These are phyloP conservation scores for Lactifluus echinatus DNA, from an alignment of 768 basidiomycete species.

Conservation along the genomic window DNA sequence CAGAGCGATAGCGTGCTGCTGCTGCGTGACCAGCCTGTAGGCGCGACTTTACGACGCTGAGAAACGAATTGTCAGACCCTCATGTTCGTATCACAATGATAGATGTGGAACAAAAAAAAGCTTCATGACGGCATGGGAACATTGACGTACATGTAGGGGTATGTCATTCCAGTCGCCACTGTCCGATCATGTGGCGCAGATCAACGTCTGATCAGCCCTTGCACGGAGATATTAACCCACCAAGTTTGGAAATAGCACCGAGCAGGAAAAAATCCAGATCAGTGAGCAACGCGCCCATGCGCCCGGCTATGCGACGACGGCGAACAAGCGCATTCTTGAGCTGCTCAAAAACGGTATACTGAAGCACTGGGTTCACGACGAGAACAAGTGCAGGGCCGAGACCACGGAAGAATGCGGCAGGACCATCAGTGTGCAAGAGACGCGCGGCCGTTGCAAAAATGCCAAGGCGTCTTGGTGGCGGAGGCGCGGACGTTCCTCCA, in stretches of 20 bases:
- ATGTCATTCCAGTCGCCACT: conserved; percentile 49
- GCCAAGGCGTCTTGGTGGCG: conserved; percentile 42
- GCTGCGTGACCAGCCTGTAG: conserved; percentile 65
- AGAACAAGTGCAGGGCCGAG: conserved; percentile 89
- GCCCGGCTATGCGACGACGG: conserved; percentile 43
- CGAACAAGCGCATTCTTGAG: conserved; percentile 77
- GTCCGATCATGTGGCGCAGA: neutral
- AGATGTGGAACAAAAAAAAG: neutral
- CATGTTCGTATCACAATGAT: neutral
- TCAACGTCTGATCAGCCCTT: neutral
- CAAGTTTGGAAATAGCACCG: conserved; percentile 89
- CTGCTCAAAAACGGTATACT: conserved; percentile 94
- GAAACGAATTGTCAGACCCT: conserved; percentile 3
- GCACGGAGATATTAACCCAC: conserved; percentile 32
- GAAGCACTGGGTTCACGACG: conserved; percentile 90
- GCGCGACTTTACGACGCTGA: conserved; percentile 64
- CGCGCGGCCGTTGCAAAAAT: conserved; percentile 56
- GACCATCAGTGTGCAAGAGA: conserved; percentile 67
- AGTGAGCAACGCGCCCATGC: conserved; percentile 43
- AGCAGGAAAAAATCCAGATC: conserved; percentile 92
- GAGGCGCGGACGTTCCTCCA: conserved; percentile 18
- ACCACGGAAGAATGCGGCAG: conserved; percentile 84
- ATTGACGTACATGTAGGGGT: conserved; percentile 59
- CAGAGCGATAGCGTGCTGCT: conserved; percentile 65
- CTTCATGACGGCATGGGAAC: neutral